Base-by-base conservation (phyloP, 1,284 basidiomycete species). In the Papiliotrema fonsecae region DNA sequence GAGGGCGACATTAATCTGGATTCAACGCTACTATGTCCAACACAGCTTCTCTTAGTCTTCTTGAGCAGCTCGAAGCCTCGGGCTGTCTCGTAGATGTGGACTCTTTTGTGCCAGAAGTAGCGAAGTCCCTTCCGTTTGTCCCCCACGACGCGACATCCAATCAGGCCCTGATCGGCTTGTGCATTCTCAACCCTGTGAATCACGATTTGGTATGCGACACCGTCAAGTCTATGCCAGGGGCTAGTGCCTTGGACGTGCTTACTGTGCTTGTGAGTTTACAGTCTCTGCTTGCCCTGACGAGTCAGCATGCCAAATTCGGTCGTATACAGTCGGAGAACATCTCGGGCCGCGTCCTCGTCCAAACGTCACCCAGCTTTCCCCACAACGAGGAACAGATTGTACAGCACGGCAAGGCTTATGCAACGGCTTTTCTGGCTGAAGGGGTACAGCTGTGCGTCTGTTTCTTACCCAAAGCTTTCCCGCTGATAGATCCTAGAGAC, bases 61-160 rank as follows among this genome's bases (percentile, higher is more conserved):
- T 67, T 21, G 65, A 65, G 52, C 65, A 65, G 56, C 60, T 65
- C 34, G 60, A 65, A 43, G 51, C 51, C 14, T 44, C 50, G 13
- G 58, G 56, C 16, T 51, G 60, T 45, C 41, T 45, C 9, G 59
- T 68, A 45, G 65, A 65, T 41, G 60, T 59, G 41, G 65, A 68
- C 47, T 58, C 57, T 6, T 58, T 58, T 52, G 62, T 65, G 42
- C 52, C 55, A 19, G 54, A 54, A 18, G 51, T 62, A 41, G 56
- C 57, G 46, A 50, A 51, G 36, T 35, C 56, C 5, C 47, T 68
- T 2, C 62, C 64, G 6, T 52, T 68, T 47, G 58, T 44, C 26
- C 54, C 61, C 9, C 61, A 63, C 42, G 64, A 66, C 49, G 59
- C 62, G 55, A 68, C 66, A 6, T 60, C 56, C 37, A 68, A 68